A percentile compares a stretch with the other conserved stretches of the same genome.
phyloP scores from a whole-genome alignment of 306 rosid genomes.

The Fragaria vesca region DNA sequence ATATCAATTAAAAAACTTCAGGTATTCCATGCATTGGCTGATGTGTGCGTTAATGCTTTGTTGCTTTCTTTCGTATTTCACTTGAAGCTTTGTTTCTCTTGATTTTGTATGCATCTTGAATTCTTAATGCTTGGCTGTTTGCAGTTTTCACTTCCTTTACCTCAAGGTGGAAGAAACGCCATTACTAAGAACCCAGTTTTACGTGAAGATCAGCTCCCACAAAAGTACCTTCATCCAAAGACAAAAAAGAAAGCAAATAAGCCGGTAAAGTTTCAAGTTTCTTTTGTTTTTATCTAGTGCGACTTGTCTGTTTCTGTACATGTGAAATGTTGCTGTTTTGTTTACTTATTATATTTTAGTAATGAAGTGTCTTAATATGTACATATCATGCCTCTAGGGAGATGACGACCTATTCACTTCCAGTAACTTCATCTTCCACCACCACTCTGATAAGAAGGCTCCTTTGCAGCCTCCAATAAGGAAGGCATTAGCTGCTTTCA shows the following conservation, averaged over 20 bases:
- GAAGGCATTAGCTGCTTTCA: constrained; percentile 66
- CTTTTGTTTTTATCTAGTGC: neutral
- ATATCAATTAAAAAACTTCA: neutral
- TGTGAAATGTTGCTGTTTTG: constrained; percentile 1
- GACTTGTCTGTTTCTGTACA: neutral
- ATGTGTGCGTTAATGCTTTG: neutral
- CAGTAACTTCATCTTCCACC: constrained; percentile 55
- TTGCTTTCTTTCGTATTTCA: neutral
- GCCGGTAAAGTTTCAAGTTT: constrained; percentile 38
- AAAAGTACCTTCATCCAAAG: constrained; percentile 75
- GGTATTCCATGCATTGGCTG: neutral
- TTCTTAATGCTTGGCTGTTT: constrained; percentile 24
- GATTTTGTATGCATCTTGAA: constrained; percentile 16
- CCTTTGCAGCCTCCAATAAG: constrained; percentile 88
- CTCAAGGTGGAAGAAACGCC: constrained; percentile 90
- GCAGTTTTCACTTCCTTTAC: constrained; percentile 86
- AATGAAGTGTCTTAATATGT: neutral
- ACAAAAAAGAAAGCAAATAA: constrained; percentile 72
- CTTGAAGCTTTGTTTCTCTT: neutral
- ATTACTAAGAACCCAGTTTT: constrained; percentile 74
- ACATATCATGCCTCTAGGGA: constrained; percentile 42
- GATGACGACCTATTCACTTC: constrained; percentile 61
- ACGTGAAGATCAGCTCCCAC: constrained; percentile 98
- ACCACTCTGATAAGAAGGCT: constrained; percentile 68
- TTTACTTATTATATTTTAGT: neutral